Base-by-base conservation (phyloP, 192 early-diverging fungal genomes). In the Radiomyces spectabilis region DNA sequence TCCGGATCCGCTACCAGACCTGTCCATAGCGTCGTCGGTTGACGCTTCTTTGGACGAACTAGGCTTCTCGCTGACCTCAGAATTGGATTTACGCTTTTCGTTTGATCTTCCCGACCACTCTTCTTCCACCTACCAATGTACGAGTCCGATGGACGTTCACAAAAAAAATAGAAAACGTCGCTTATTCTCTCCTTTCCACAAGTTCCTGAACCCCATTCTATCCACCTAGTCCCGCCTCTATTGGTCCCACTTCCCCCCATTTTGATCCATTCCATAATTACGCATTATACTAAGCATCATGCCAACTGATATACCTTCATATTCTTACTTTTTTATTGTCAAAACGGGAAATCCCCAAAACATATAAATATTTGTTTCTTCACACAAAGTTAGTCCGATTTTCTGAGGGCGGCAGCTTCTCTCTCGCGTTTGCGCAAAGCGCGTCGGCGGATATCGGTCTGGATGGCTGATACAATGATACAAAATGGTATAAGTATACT, bases 391-490 rank as follows among this genome's bases (percentile, higher is more conserved):
- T 57, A 57, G 10, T 49, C 13, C 13, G 46, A 13, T 27, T 51
- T 56, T 15, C 24, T 25, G n/a, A 70, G 68, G 31, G 68, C 70
- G 30, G 67, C 74, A 18, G 80, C 81, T 51, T 82, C 78, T 43
- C 80, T 72, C 51, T 82, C 82, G 4, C 74, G 65, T 76, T 89
- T 91, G 40, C 68, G 69, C 40, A 92, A 63, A 18, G 85, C 87
- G 27, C 86, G 78, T 61, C 84, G 82, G 33, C 87, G 73, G 47
- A 89, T 87, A 56, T 77, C 71, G 19, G 65, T 51, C 65, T 89
- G 83, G 55, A 85, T 71, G 21, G 50, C 70, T 64, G 51, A 62
- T 18, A 45, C 10, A 22, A 30, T 15, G 19, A 41, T 16, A 51
- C 12, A 37, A 10, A 53, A 41, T 4, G 33, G 24, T n/a, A 21